Percentiles rank a stretch among this genome's conserved stretches.
Evolutionary conservation across 495 filamentous ascomycete species (phyloP).

Genomic region (Trichoderma asperelloides): DNA sequence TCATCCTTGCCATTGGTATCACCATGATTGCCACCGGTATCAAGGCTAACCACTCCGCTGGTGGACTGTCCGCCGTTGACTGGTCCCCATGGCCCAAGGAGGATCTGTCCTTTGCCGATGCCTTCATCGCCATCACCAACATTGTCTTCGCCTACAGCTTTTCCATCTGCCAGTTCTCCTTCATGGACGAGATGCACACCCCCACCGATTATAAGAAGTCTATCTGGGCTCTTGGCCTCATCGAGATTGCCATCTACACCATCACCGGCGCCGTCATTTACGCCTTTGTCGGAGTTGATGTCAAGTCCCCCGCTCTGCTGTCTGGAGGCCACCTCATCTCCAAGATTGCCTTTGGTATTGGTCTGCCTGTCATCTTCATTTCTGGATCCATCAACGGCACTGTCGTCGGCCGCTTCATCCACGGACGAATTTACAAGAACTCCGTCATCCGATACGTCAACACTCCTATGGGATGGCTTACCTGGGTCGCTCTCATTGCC

Average conservation of each 20-base stretch:
- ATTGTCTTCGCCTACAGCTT: conserved; percentile 67
- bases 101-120: conserved; percentile 28
- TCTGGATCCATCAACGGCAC: conserved; percentile 54
- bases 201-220: conserved; percentile 60
- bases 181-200: conserved; percentile 69
- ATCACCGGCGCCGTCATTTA: conserved; percentile 63
- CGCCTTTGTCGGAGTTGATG: conserved; percentile 58
- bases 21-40: conserved; percentile 60
- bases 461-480: conserved; percentile 45
- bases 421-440: conserved; percentile 49
- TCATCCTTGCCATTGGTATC: conserved; percentile 55
- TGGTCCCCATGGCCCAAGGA: conserved; percentile 39
- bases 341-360: conserved; percentile 72
- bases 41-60: conserved; percentile 27
- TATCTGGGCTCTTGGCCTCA: conserved; percentile 52
- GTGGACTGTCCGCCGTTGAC: conserved; percentile 25
- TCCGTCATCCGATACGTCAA: conserved; percentile 50
- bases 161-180: conserved; percentile 64
- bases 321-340: conserved; percentile 51
- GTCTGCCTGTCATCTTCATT: conserved; percentile 71
- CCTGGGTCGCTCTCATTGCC: conserved; percentile 53
- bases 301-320: conserved; percentile 59
- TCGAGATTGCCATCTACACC: conserved; percentile 61
- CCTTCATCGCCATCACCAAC: conserved; percentile 61
- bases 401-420: conserved; percentile 54